Conservation (phyloP, 1,284 basidiomycete genomes). For the Vanrija sp. region DNA sequence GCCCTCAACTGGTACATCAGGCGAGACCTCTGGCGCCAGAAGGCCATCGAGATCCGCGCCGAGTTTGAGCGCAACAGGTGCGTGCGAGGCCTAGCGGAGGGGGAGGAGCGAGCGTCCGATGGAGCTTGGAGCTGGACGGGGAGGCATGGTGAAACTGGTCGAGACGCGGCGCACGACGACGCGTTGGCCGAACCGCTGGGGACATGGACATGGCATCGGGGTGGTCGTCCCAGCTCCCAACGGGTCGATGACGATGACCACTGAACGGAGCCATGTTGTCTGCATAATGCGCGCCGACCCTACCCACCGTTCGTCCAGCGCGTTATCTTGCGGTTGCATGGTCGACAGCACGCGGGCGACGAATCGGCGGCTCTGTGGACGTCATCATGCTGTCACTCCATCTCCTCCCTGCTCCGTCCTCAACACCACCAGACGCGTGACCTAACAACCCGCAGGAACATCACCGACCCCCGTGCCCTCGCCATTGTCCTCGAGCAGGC, state of each 20-base stretch:
- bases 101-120: background rate
- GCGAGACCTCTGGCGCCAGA: conserved; percentile 76
- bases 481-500: conserved; percentile 75
- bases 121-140: background rate
- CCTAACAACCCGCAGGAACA: conserved; percentile 59
- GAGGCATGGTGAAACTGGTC: background rate
- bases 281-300: too few species aligned
- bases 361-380: too few species aligned
- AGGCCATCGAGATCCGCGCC: conserved; percentile 79
- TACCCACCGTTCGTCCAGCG: too few species aligned
- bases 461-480: conserved; percentile 80
- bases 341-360: too few species aligned
- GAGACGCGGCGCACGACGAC: too few species aligned
- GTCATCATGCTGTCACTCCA: too few species aligned
- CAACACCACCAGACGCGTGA: background rate
- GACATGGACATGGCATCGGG: too few species aligned
- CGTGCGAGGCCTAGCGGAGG: conserved; percentile 31
- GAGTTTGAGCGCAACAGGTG: conserved; percentile 90
- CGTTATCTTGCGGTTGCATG: too few species aligned
- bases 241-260: too few species aligned
- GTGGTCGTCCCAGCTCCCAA: too few species aligned
- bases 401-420: background rate
- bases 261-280: too few species aligned
- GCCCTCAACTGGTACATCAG: conserved; percentile 83
- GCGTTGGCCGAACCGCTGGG: too few species aligned